Evolutionary conservation across 1,284 basidiomycete species (phyloP).

Genomic region (Neonothopanus nambi): DNA sequence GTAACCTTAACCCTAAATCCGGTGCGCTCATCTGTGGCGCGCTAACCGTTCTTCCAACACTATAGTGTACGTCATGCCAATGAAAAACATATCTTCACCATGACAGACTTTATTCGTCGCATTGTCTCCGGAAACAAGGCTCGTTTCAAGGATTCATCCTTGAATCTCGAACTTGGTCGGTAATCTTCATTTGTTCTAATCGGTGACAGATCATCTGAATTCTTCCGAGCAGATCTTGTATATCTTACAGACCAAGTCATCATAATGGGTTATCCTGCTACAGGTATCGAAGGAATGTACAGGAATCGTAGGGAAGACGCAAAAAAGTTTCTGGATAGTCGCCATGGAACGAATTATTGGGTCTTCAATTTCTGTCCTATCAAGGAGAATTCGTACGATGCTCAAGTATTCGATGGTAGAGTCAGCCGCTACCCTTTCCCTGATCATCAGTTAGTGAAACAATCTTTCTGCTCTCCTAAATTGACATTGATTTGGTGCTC

Average conservation of each 20-base stretch:
- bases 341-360: constrained; percentile 79
- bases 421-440: constrained; percentile 89
- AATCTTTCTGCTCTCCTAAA: not conserved
- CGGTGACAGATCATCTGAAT: no score
- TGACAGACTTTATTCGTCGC: constrained; percentile 64
- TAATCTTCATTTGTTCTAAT: not conserved
- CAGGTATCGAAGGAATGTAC: constrained; percentile 79
- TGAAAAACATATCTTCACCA: constrained; percentile 22
- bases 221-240: constrained; percentile 63
- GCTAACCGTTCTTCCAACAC: no score
- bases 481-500: constrained; percentile 52
- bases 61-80: no score
- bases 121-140: constrained; percentile 78
- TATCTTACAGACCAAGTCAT: constrained; percentile 84
- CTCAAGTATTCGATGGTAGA: constrained; percentile 60
- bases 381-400: constrained; percentile 70
- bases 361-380: constrained; percentile 85
- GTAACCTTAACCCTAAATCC: no score
- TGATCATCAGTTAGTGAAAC: constrained; percentile 73
- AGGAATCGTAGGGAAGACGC: constrained; percentile 81
- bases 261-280: constrained; percentile 89
- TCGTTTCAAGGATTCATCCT: constrained; percentile 69
- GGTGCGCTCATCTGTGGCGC: no score
- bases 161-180: constrained; percentile 69
- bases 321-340: constrained; percentile 72